These are phyloP conservation scores for Neolentinus lepideus DNA, from an alignment of 1,284 basidiomycete genomes.

Conservation along the genomic window DNA sequence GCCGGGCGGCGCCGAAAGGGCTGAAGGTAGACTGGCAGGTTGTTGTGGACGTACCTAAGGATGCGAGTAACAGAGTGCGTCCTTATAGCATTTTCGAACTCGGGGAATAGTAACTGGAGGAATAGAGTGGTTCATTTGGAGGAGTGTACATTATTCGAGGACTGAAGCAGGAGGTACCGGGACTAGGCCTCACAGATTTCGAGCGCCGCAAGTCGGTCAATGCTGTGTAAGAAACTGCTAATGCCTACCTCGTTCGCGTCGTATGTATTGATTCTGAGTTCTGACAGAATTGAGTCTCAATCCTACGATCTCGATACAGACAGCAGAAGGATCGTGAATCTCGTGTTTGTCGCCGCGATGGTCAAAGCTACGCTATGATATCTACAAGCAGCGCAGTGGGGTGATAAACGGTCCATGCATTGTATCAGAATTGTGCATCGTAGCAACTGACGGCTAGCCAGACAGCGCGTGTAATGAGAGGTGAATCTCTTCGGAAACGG, in stretches of 20 bases:
- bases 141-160: slow-evolving; percentile 47
- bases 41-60: slow-evolving; percentile 34
- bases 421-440: too few relatives aligned
- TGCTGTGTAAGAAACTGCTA: slow-evolving; percentile 34
- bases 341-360: slow-evolving; percentile 39
- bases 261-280: neutral
- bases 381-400: neutral
- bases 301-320: slow-evolving; percentile 28
- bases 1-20: slow-evolving; percentile 28
- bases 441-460: too few relatives aligned
- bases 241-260: slow-evolving; percentile 2
- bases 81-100: neutral
- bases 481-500: too few relatives aligned
- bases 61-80: slow-evolving; percentile 36
- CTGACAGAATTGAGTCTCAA: slow-evolving; percentile 39
- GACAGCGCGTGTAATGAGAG: too few relatives aligned
- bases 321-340: slow-evolving; percentile 40
- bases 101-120: neutral
- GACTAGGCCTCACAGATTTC: slow-evolving; percentile 27
- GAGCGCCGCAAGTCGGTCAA: slow-evolving; percentile 46
- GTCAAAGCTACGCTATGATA: slow-evolving; percentile 5
- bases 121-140: slow-evolving; percentile 40
- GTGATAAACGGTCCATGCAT: neutral
- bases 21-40: slow-evolving; percentile 44
- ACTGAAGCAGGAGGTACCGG: slow-evolving; percentile 32